Percentiles rank a stretch among this genome's conserved stretches.
Evolutionary conservation across 768 basidiomycete genomes (phyloP).

Genomic region (Trametes elegans): DNA sequence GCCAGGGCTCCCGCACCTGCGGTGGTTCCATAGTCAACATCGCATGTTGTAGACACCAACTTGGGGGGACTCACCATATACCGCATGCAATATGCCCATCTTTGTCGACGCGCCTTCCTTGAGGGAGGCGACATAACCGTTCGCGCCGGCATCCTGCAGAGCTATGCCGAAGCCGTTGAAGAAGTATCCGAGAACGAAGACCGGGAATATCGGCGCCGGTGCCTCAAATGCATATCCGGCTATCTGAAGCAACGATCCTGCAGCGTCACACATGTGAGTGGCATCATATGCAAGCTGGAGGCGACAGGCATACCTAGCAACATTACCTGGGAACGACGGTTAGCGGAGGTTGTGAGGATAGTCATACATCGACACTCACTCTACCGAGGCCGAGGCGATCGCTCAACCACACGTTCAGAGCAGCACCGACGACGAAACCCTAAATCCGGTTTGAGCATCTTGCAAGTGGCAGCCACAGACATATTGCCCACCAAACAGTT

Average conservation of each 20-base stretch:
- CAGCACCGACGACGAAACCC: conserved; percentile 49
- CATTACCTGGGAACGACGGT: conserved; percentile 33
- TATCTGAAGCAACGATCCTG: conserved; percentile 52
- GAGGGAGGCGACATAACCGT: conserved; percentile 63
- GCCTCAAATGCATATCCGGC: conserved; percentile 53
- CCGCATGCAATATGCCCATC: conserved; percentile 68
- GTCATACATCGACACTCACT: conserved; percentile 27
- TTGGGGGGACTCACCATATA: conserved; percentile 45
- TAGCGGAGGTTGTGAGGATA: background rate
- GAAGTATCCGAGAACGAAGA: conserved; percentile 48
- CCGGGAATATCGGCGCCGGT: conserved; percentile 61
- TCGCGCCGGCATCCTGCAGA: conserved; percentile 67
- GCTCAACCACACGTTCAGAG: conserved; percentile 46
- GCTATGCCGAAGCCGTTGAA: conserved; percentile 52
- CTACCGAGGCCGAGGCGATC: conserved; percentile 48
- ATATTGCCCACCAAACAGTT: conserved; percentile 37
- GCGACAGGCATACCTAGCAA: conserved; percentile 30
- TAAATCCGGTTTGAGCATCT: conserved; percentile 2
- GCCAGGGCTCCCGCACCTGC: conserved; percentile 63
- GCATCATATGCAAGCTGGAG: background rate
- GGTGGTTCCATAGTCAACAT: conserved; percentile 3
- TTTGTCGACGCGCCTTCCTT: conserved; percentile 55
- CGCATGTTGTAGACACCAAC: conserved; percentile 4
- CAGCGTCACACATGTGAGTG: background rate
- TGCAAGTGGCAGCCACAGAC: background rate